phyloP scores from a whole-genome alignment of 495 filamentous ascomycete genomes.

The Aspergillus ostianus region DNA sequence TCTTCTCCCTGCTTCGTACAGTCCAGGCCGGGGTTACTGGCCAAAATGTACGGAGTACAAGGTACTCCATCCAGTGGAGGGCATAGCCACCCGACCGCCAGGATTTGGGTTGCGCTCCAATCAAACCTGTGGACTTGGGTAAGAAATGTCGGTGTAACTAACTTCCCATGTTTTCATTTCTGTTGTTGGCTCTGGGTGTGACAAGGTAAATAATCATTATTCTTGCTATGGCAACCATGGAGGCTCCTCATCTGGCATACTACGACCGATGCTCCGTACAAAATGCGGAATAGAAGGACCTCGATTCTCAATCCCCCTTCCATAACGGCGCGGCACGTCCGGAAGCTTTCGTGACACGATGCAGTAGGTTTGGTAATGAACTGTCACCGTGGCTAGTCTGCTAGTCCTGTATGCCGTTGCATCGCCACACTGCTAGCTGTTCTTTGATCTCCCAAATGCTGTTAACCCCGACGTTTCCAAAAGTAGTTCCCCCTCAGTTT shows the following conservation, averaged over 20 bases:
- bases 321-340: neutral
- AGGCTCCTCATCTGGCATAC: too few relatives aligned
- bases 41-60: too few relatives aligned
- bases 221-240: neutral
- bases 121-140: neutral
- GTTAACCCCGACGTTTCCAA: neutral
- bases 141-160: neutral
- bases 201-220: neutral
- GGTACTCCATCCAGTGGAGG: neutral
- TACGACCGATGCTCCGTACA: too few relatives aligned
- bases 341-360: neutral
- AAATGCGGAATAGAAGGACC: neutral
- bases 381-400: neutral
- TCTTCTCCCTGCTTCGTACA: neutral
- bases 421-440: neutral
- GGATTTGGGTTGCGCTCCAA: neutral
- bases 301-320: neutral
- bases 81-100: neutral
- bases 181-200: neutral
- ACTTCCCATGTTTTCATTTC: neutral
- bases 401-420: neutral
- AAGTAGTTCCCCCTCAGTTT: neutral
- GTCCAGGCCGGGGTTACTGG: neutral
- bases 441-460: neutral
- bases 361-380: neutral